A percentile compares a stretch with the other conserved stretches of the same genome.
Conservation (phyloP, 2,329 filamentous ascomycete species). For the Elsinoe australis region DNA sequence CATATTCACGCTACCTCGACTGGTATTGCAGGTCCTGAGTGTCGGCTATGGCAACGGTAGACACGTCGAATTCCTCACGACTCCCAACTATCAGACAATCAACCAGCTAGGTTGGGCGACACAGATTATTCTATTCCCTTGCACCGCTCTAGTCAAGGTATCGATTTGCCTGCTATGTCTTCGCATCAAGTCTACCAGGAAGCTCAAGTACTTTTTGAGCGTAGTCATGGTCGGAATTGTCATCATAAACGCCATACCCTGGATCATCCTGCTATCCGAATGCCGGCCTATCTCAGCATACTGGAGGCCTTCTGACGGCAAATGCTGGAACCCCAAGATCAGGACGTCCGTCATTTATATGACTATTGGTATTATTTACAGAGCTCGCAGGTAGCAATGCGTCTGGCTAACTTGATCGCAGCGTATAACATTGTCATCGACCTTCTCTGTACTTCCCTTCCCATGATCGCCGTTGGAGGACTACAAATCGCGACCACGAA, state of each 20-base stretch:
- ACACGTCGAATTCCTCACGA: constrained; percentile 32
- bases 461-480: constrained; percentile 25
- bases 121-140: constrained; percentile 37
- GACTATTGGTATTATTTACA: constrained; percentile 27
- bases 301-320: constrained; percentile 22
- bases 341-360: constrained; percentile 28
- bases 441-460: constrained; percentile 25
- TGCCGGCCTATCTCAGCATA: constrained; percentile 25
- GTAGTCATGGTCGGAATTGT: constrained; percentile 23
- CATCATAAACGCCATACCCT: constrained; percentile 23
- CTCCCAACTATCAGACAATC: constrained; percentile 31
- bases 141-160: constrained; percentile 36
- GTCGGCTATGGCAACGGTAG: constrained; percentile 34
- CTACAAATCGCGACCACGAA: constrained; percentile 23
- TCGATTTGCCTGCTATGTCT: constrained; percentile 39
- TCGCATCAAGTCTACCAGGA: constrained; percentile 35
- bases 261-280: constrained; percentile 26
- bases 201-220: constrained; percentile 30
- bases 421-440: constrained; percentile 26
- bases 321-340: constrained; percentile 26
- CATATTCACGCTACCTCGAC: constrained; percentile 29
- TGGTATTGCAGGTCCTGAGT: constrained; percentile 31
- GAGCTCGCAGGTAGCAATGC: too few relatives aligned
- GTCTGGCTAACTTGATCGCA: constrained; percentile 16
- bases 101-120: constrained; percentile 35